phyloP scores from a whole-genome alignment of 345 rosid species.

The Gossypium stocksii region DNA sequence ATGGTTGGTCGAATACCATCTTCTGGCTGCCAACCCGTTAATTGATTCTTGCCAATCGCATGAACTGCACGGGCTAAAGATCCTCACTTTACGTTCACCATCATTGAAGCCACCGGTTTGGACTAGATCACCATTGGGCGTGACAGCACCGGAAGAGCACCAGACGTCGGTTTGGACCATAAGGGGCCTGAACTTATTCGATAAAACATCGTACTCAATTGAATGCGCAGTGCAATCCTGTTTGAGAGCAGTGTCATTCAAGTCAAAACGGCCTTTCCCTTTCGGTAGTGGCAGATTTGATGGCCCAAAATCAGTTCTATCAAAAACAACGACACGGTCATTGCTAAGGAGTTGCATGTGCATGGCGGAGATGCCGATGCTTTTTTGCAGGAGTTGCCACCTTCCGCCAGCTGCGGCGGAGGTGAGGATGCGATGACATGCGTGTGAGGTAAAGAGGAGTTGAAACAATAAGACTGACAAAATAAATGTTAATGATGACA shows the following conservation, averaged over 20 bases:
- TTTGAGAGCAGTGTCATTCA: slow-evolving; percentile 32
- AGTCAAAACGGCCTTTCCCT: slow-evolving; percentile 55
- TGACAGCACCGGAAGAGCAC: slow-evolving; percentile 79
- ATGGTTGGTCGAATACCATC: slow-evolving; percentile 82
- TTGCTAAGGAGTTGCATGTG: slow-evolving; percentile 81
- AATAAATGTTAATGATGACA: slow-evolving; percentile 7
- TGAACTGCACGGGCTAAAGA: slow-evolving; percentile 39
- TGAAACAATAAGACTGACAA: slow-evolving; percentile 20
- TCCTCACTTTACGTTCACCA: slow-evolving; percentile 47
- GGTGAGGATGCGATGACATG: slow-evolving; percentile 12
- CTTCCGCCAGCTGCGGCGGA: slow-evolving; percentile 47
- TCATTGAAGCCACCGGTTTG: slow-evolving; percentile 66
- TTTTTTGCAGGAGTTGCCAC: slow-evolving; percentile 54
- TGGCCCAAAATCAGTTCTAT: slow-evolving; percentile 66
- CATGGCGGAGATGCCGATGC: slow-evolving; percentile 73
- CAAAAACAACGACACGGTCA: slow-evolving; percentile 71
- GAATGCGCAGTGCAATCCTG: slow-evolving; percentile 86
- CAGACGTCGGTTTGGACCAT: slow-evolving; percentile 64
- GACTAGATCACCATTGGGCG: slow-evolving; percentile 50
- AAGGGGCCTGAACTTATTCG: slow-evolving; percentile 51
- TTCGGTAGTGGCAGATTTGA: slow-evolving; percentile 61
- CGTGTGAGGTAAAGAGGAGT: slow-evolving; percentile 15
- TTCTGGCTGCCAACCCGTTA: slow-evolving; percentile 37
- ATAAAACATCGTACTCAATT: slow-evolving; percentile 49
- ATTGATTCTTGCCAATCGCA: slow-evolving; percentile 68